phyloP scores from a whole-genome alignment of 2,329 filamentous ascomycete genomes.

The Fusarium staphyleae region DNA sequence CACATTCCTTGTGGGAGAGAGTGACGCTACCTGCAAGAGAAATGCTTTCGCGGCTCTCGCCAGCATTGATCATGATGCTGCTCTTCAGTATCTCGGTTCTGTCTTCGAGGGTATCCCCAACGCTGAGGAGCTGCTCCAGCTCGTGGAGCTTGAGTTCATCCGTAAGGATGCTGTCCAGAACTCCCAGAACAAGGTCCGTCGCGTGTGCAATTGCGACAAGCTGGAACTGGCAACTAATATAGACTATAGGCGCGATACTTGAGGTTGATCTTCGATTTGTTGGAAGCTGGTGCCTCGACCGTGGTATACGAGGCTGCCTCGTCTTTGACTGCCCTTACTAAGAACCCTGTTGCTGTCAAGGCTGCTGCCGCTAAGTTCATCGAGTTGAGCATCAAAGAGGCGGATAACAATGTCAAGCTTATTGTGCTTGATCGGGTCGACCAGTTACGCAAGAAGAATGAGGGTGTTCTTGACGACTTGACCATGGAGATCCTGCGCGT shows the following conservation, averaged over 20 bases:
- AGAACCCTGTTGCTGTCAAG: slow-evolving; percentile 96
- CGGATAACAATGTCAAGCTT: slow-evolving; percentile 98
- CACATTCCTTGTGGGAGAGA: slow-evolving; percentile 88
- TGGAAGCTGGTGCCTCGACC: slow-evolving; percentile 91
- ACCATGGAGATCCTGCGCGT: slow-evolving; percentile 98
- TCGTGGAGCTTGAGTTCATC: slow-evolving; percentile 96
- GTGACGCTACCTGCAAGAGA: slow-evolving; percentile 93
- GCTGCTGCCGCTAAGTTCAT: slow-evolving; percentile 96
- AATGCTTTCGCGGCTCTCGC: slow-evolving; percentile 94
- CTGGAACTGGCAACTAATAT: slow-evolving; percentile 40
- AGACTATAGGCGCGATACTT: slow-evolving; percentile 78
- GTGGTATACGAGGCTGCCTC: slow-evolving; percentile 98
- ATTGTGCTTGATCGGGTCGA: slow-evolving; percentile 96
- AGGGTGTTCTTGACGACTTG: slow-evolving; percentile 89
- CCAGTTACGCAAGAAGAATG: slow-evolving; percentile 83
- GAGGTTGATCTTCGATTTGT: slow-evolving; percentile 91
- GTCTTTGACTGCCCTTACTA: slow-evolving; percentile 90
- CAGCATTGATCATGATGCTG: slow-evolving; percentile 92
- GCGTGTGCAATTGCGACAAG: not conserved
- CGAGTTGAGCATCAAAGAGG: slow-evolving; percentile 94
- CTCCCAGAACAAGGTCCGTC: slow-evolving; percentile 83
- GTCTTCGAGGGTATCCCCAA: slow-evolving; percentile 95
- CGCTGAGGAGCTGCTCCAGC: slow-evolving; percentile 89
- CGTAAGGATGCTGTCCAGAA: slow-evolving; percentile 97
- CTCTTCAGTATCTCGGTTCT: slow-evolving; percentile 83